Percentiles rank a stretch among this genome's conserved stretches.
phyloP scores from a whole-genome alignment of 2,329 filamentous ascomycete species.

The Aureobasidium subglaciale region DNA sequence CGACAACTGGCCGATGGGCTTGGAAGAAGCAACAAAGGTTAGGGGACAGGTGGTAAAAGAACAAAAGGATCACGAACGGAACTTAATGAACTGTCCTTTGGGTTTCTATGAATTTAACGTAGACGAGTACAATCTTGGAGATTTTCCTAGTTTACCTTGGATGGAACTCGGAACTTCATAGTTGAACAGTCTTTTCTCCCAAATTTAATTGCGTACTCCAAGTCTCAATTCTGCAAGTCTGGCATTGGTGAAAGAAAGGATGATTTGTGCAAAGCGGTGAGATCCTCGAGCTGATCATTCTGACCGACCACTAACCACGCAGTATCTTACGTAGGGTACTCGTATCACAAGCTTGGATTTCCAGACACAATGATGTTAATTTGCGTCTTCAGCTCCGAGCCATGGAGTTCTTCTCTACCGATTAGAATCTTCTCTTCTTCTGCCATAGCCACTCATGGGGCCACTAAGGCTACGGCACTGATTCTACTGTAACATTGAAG shows the following conservation, averaged over 20 bases:
- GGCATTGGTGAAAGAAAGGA: not conserved
- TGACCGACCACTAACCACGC: not conserved
- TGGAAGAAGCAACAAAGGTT: not conserved
- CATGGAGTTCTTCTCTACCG: not conserved
- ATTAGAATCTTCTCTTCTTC: not conserved
- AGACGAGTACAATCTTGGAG: not conserved
- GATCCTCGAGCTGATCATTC: not conserved
- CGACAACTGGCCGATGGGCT: not conserved
- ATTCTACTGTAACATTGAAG: not conserved
- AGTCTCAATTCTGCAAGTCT: slow-evolving; percentile 1
- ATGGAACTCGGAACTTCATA: slow-evolving; percentile 7
- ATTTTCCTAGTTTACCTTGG: not conserved
- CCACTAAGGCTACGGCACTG: not conserved
- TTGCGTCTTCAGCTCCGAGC: not conserved
- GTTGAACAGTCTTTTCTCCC: not conserved
- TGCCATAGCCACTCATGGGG: not conserved
- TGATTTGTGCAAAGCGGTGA: not conserved
- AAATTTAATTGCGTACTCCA: slow-evolving; percentile 2
- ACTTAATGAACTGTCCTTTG: not conserved
- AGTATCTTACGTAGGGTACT: not conserved
- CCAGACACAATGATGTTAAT: not conserved
- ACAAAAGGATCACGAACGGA: slow-evolving; percentile 2
- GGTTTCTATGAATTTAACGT: not conserved
- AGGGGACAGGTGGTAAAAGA: slow-evolving; percentile 2
- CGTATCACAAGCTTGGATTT: not conserved